Evolutionary conservation across 768 basidiomycete species (phyloP).

Genomic region (Tulasnella sp.): DNA sequence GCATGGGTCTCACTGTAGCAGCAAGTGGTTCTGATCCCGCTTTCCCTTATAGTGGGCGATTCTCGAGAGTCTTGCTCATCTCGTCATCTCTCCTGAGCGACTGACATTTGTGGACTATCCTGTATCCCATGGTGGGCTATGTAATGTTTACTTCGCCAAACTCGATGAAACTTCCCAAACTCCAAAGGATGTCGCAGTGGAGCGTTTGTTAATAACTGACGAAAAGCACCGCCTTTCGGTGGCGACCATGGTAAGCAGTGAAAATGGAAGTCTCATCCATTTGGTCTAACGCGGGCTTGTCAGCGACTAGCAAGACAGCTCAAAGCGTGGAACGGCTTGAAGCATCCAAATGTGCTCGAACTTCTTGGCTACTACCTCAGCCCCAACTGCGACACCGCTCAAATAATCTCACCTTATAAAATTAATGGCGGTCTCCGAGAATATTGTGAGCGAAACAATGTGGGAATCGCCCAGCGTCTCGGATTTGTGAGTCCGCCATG

Average conservation of each 20-base stretch:
- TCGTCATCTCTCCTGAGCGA: background rate
- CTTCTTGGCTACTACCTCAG: background rate
- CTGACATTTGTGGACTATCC: background rate
- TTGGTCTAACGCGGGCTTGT: background rate
- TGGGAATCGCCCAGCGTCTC: background rate
- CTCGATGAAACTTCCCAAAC: background rate
- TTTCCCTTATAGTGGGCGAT: background rate
- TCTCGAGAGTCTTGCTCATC: background rate
- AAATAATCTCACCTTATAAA: background rate
- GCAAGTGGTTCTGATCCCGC: background rate
- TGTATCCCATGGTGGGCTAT: background rate
- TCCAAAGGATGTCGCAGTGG: background rate
- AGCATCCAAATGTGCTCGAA: background rate
- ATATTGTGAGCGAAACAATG: background rate
- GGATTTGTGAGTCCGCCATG: background rate
- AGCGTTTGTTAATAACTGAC: too few species aligned
- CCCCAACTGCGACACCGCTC: background rate
- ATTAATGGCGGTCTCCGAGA: background rate
- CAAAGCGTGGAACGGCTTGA: background rate
- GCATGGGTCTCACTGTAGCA: too few species aligned
- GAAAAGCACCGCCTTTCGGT: too few species aligned
- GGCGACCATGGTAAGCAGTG: too few species aligned
- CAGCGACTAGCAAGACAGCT: background rate
- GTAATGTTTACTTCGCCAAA: background rate
- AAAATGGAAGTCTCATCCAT: background rate